phyloP scores from a whole-genome alignment of 2,329 filamentous ascomycete species.

The Aureobasidium sp. region DNA sequence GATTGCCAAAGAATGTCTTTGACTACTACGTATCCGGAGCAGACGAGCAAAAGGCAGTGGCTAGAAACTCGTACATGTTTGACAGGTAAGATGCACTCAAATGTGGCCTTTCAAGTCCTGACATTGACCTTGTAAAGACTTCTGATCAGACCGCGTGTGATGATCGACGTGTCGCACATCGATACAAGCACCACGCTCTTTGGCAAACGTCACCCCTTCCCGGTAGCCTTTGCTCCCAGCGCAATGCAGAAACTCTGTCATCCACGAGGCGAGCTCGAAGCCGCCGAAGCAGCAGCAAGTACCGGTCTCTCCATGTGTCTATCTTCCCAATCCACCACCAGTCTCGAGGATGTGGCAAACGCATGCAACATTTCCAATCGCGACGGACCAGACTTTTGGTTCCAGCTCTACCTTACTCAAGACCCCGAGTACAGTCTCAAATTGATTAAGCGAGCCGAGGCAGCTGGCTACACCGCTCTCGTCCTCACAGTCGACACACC shows the following conservation, averaged over 20 bases:
- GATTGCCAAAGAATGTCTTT: conserved; percentile 12
- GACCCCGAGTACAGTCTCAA: conserved; percentile 20
- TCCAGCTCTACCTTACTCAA: conserved; percentile 23
- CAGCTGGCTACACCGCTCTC: conserved; percentile 26
- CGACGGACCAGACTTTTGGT: conserved; percentile 21
- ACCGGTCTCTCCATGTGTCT: conserved; percentile 25
- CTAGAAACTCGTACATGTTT: conserved; percentile 3
- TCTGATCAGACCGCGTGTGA: conserved; percentile 28
- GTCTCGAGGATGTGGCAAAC: conserved; percentile 26
- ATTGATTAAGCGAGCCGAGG: conserved; percentile 24
- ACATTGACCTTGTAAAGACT: conserved; percentile 15
- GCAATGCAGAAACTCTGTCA: conserved; percentile 27
- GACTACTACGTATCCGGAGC: conserved; percentile 15
- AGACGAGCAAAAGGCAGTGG: conserved; percentile 11
- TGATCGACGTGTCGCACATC: conserved; percentile 33
- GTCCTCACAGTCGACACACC: conserved; percentile 28
- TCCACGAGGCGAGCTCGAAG: conserved; percentile 26
- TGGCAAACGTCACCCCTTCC: conserved; percentile 33
- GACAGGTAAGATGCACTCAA: background rate
- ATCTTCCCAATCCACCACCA: conserved; percentile 25
- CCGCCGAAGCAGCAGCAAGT: conserved; percentile 22
- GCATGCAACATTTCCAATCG: conserved; percentile 14
- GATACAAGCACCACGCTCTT: conserved; percentile 41
- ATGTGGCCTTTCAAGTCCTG: background rate
- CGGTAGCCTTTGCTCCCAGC: conserved; percentile 28